Base-by-base conservation (phyloP, 2,329 filamentous ascomycete species). In the Verticillium nubilum region DNA sequence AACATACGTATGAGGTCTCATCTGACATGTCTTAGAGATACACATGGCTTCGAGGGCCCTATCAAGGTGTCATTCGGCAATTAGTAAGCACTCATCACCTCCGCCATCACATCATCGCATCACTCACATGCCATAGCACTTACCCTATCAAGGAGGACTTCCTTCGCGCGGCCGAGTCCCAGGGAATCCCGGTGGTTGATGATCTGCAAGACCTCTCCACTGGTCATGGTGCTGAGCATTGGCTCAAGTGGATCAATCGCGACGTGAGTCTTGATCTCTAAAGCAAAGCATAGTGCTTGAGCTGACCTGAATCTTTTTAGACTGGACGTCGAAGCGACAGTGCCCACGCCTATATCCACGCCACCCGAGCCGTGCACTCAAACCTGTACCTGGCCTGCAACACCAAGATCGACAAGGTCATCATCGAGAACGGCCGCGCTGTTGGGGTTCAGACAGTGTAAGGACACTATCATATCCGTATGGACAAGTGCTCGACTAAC, bases 101-200 rank as follows among this genome's bases (percentile, higher is more conserved):
- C 13, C 26, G 28, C 29, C 29, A 52, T 26, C 2, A n/a, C 10
- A 26, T 31, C 54, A 19, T 4, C 50, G 29, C 15, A 28, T 52
- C 25, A 15, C 52, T 53, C 23, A 37, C 50, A 42, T 19, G 69
- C 57, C 5, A 3, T 29, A 76, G 78, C 73, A 90, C 87, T 4
- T 93, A 93, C 66, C 90, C 90, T 1, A 86, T 93, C 73, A 91
- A 89, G 80, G 87, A 92, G 57, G 90, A 94, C 73, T 92, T 92
- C 78, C 77, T 92, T 37, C 80, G 88, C 23, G 88, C 88, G 17
- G 79, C 84, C 3, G 88, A 92, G 67, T 87, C 86, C 0, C 89
- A 91, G 69, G 89, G 86, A 23, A 91, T 92, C 60, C 90, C 76
- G 0, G 79, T 85, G 13, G 90, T 90, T 13, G 89, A 93, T 69